Conservation (phyloP, 179 eudicot species). For the Beta corolliflora region DNA sequence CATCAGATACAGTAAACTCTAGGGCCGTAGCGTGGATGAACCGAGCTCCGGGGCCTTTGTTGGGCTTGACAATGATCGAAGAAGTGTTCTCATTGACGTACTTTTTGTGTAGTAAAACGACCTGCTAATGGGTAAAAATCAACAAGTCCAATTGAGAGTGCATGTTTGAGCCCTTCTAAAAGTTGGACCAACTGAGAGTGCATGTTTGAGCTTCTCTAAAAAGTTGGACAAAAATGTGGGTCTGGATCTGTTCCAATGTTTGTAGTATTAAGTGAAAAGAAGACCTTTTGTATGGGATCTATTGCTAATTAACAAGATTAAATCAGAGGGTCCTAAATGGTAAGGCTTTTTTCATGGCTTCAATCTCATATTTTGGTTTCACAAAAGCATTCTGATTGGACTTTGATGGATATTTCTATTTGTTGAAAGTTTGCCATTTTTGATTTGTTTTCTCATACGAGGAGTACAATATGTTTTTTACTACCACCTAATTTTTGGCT, state of each 20-base stretch:
- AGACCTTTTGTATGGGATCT: constrained; percentile 25
- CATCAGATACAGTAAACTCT: background rate
- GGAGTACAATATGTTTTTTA: too few relatives aligned
- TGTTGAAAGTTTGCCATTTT: background rate
- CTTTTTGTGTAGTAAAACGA: background rate
- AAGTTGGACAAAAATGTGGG: background rate
- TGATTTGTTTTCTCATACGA: too few relatives aligned
- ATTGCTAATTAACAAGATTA: background rate
- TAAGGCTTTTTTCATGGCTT: constrained; percentile 4
- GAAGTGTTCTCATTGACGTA: background rate
- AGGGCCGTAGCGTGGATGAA: constrained; percentile 5
- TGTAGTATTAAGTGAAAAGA: background rate
- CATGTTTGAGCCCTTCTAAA: too few relatives aligned
- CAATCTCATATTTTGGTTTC: constrained; percentile 18
- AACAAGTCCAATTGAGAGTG: constrained; percentile 13
- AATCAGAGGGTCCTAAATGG: background rate
- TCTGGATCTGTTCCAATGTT: background rate
- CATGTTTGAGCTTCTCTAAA: constrained; percentile 9
- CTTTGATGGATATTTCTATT: too few relatives aligned
- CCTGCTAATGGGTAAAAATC: constrained; percentile 28
- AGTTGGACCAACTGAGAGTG: too few relatives aligned
- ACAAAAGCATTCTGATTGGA: constrained; percentile 17
- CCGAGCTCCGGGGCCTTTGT: constrained; percentile 16
- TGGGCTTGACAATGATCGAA: constrained; percentile 6
- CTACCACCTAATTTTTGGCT: too few relatives aligned